Conservation (phyloP, 768 basidiomycete genomes). For the Mycena polygramma region DNA sequence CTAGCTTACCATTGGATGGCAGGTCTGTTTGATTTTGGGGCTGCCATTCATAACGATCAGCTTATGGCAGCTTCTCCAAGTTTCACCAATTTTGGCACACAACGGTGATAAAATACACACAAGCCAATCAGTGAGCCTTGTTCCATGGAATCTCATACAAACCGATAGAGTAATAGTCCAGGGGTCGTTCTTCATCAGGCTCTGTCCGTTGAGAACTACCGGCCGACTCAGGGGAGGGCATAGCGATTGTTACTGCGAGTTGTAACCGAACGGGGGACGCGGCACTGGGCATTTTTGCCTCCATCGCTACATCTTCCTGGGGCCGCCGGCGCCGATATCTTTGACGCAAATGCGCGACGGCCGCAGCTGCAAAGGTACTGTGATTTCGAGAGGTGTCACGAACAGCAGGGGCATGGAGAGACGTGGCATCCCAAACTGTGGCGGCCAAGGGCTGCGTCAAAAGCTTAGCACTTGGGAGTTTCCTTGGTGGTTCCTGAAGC, state of each 20-base stretch:
- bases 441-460: conserved; percentile 22
- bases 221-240: conserved; percentile 49
- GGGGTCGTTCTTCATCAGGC: conserved; percentile 12
- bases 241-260: conserved; percentile 56
- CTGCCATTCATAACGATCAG: conserved; percentile 11
- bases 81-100: conserved; percentile 20
- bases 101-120: conserved; percentile 11
- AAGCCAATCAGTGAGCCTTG: conserved; percentile 33
- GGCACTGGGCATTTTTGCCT: conserved; percentile 15
- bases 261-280: conserved; percentile 43
- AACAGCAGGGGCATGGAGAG: conserved; percentile 6
- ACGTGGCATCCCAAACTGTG: conserved; percentile 23
- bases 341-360: conserved; percentile 27
- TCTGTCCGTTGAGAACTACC: conserved; percentile 27
- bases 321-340: conserved; percentile 19
- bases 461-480: not conserved
- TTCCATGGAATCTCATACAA: conserved; percentile 51
- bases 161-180: conserved; percentile 50
- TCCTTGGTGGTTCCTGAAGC: not conserved
- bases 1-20: not conserved
- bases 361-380: conserved; percentile 1
- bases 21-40: conserved; percentile 7
- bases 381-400: not conserved
- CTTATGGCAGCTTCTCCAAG: conserved; percentile 6
- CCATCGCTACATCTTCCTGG: conserved; percentile 20